Conservation (phyloP, 2,329 filamentous ascomycete species). For the Teratosphaeria epicoccoides region DNA sequence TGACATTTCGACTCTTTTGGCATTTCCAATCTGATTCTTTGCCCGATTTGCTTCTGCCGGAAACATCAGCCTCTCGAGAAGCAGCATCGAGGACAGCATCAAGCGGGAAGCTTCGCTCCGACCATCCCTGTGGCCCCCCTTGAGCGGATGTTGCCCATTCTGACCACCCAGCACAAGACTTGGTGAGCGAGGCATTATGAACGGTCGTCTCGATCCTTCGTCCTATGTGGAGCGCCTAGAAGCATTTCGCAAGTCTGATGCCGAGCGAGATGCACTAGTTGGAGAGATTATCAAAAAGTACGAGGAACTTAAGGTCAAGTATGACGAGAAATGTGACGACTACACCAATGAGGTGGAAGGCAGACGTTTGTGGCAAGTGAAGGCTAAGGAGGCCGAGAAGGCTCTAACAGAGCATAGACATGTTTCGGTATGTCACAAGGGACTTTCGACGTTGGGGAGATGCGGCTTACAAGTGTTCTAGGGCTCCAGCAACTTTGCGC, state of each 20-base stretch:
- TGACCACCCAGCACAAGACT: background rate
- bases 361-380: slow-evolving; percentile 26
- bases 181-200: slow-evolving; percentile 7
- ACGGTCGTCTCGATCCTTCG: slow-evolving; percentile 8
- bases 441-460: background rate
- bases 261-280: slow-evolving; percentile 22
- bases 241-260: slow-evolving; percentile 23
- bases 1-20: no score
- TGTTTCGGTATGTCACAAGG: slow-evolving; percentile 13
- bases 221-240: slow-evolving; percentile 20
- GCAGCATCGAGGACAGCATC: no score
- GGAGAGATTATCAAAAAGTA: slow-evolving; percentile 22
- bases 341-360: slow-evolving; percentile 28
- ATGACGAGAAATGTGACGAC: slow-evolving; percentile 26
- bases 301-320: slow-evolving; percentile 23
- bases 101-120: no score
- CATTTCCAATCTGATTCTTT: no score
- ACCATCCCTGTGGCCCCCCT: background rate
- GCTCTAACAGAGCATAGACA: slow-evolving; percentile 16
- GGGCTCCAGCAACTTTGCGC: slow-evolving; percentile 32
- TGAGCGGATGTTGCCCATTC: background rate
- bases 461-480: slow-evolving; percentile 4
- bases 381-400: slow-evolving; percentile 14
- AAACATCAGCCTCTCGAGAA: no score
- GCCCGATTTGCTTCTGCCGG: no score